Evolutionary conservation across 305 asterid genomes (phyloP), one percentile per base, ranked within the genome.

Genomic region (Solanum hybrid): DNA sequence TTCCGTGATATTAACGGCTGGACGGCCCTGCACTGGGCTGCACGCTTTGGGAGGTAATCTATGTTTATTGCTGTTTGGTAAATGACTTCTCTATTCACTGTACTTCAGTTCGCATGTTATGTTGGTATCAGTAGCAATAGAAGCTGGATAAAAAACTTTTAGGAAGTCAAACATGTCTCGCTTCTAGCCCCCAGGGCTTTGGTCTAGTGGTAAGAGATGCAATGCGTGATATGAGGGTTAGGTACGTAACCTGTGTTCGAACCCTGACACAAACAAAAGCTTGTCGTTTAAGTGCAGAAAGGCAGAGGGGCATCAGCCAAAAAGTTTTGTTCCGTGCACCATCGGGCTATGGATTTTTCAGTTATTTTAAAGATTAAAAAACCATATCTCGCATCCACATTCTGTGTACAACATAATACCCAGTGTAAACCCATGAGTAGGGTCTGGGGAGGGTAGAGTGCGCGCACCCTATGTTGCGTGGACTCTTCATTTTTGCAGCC

Each of bases 1-100:
- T 98, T 95, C 92, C 99, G 99, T 20, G 99, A 96, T 90, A 93
- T 94, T 86, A 95, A 93, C 81, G 99, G 99, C 86, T 96, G 98
- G 99, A 96, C 99, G 46, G 99, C 99, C 12, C 99, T 98, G 89
- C 99, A 98, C 90, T 97, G 99, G 99, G 99, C 99, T 38, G 99
- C 99, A 60, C 96, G 95, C 78, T 98, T 95, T 91, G 99, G 99
- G 89, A 95, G 99, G 99, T 97, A 92, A 89, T 86, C 24, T 31
- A 42, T 40, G 38, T 72, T 3, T 37, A n/a, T 88, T 88, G 37
- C 26, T 78, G 37, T 88, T 88, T 88, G 40, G 36, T 46, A 22
- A 17, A 17, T 14, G 17, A 26, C 69, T 87, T 71, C 84, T 20
- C 42, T 51, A 51, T 10, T 10, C 42, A 17, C 75, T 84, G 87